phyloP scores from a whole-genome alignment of 2,329 filamentous ascomycete species.

The Byssoonygena ceratinophila region DNA sequence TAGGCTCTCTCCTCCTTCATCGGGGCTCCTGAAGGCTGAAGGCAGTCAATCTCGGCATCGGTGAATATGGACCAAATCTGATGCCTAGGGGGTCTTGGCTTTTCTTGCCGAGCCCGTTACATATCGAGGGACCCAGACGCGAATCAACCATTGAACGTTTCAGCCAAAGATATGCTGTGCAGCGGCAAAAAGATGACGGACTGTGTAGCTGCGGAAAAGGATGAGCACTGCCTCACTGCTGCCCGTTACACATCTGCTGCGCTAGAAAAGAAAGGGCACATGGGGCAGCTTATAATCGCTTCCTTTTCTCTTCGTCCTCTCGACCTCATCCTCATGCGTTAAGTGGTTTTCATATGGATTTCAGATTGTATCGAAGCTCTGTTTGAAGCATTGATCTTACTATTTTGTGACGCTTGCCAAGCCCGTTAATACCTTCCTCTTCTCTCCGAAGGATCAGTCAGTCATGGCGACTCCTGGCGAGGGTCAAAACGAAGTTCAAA shows the following conservation, averaged over 20 bases:
- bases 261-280: background rate
- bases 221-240: conserved; percentile 9
- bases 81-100: background rate
- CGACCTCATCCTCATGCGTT: background rate
- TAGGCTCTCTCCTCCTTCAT: too few relatives aligned
- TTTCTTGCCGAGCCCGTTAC: background rate
- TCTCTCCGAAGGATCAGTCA: background rate
- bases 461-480: background rate
- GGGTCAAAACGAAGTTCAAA: background rate
- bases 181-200: background rate
- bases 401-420: conserved; percentile 7
- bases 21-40: too few relatives aligned
- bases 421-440: background rate
- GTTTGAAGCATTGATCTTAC: conserved; percentile 8
- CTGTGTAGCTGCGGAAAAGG: background rate
- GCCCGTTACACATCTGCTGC: background rate
- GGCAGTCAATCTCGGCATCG: background rate
- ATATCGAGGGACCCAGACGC: background rate
- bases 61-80: background rate
- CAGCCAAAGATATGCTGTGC: background rate
- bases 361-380: background rate
- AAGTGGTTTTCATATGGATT: background rate
- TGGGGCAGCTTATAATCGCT: conserved; percentile 8
- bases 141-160: conserved; percentile 6
- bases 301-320: background rate